Evolutionary conservation across 163 green algal genomes (phyloP), one percentile per base, ranked within the genome.

Genomic region (Trebouxia gelatinosa): DNA sequence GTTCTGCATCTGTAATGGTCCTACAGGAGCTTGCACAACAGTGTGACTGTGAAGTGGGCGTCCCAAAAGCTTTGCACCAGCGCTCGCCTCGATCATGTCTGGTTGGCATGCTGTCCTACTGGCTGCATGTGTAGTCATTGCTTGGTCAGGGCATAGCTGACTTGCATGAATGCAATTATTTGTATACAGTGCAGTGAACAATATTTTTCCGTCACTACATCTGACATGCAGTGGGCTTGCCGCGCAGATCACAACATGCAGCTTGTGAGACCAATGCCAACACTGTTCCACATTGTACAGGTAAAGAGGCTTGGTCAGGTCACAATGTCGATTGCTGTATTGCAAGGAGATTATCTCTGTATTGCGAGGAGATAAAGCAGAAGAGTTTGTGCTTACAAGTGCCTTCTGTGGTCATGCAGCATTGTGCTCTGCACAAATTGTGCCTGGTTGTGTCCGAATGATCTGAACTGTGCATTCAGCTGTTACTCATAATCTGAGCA

Each of bases 211-310:
- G 26, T 11, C 26, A 2, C 26, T 35, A 26, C 57, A 66, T 7
- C 62, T 46, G 28, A 9, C 62, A 51, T 6, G 1, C 3, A 50
- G 6, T 72, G 16, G 6, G 2, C 29, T 28, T 37, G 21, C 32
- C 0, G 1, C 68, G 71, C 71, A 78, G 71, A 78, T 16, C 71
- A 78, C 34, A 31, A 59, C 13, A 87, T 90, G 86, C 77, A 70
- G 16, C 50, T 80, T 17, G 34, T 83, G 31, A 62, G 64, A n/a
- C 78, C 81, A 2, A 61, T 46, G 32, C 39, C 82, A 23, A 87
- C 82, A 0, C 43, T 75, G 34, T 66, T 89, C 64, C 86, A 90
- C 79, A 70, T 88, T 26, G 77, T 75, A 2, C 74, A 75, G 61
- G 51, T 59, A 48, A 32, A 54, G 13, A 23, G 43, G 13, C 23